Evolutionary conservation across 148 eudicot genomes (phyloP).

Genomic region (Heliosperma pusillum): DNA sequence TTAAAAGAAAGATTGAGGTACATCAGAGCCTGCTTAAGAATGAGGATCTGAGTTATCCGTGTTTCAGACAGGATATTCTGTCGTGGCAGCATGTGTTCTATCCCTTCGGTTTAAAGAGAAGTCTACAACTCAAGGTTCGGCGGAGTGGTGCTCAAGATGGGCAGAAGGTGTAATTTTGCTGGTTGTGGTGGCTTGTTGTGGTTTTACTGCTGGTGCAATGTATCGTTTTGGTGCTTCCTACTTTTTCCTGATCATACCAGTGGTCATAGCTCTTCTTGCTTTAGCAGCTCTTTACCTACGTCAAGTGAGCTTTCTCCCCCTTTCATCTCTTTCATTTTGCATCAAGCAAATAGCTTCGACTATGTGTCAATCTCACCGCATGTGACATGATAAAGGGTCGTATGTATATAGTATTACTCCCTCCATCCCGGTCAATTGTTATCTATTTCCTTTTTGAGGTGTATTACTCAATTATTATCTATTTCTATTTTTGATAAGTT

Average conservation of each 20-base stretch:
- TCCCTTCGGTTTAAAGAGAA: constrained; percentile 79
- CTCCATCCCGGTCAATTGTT: too few species aligned
- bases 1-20: not conserved
- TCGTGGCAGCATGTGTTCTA: constrained; percentile 92
- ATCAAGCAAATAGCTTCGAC: not conserved
- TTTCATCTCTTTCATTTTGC: constrained; percentile 5
- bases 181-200: constrained; percentile 56
- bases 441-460: too few species aligned
- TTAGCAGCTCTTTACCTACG: constrained; percentile 58
- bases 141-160: constrained; percentile 57
- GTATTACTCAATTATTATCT: too few species aligned
- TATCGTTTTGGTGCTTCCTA: constrained; percentile 68
- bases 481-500: too few species aligned
- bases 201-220: constrained; percentile 72
- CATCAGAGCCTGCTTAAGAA: constrained; percentile 2
- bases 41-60: constrained; percentile 20
- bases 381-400: too few species aligned
- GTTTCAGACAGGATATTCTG: constrained; percentile 93
- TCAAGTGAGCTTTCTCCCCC: constrained; percentile 53
- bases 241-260: constrained; percentile 46
- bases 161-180: constrained; percentile 72
- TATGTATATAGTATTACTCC: too few species aligned
- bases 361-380: too few species aligned
- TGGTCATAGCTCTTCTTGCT: constrained; percentile 51
- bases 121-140: constrained; percentile 33